A percentile compares a stretch with the other conserved stretches of the same genome.
phyloP scores from a whole-genome alignment of 2,329 filamentous ascomycete genomes.

The Stylonectria norvegica region DNA sequence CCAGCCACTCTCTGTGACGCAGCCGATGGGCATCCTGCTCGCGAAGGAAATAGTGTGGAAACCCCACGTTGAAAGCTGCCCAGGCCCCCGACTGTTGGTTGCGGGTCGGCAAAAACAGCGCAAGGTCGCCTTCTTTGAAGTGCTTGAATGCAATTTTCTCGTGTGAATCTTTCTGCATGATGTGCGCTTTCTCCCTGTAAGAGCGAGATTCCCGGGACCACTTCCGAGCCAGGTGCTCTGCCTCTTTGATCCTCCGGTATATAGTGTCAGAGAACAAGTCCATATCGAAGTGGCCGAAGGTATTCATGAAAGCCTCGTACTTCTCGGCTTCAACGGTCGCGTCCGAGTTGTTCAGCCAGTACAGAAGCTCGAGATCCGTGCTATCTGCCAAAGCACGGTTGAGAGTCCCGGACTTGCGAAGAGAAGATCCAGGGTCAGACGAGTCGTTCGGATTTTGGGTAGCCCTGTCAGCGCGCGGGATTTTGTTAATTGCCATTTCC shows the following conservation, averaged over 20 bases:
- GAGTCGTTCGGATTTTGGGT: conserved; percentile 56
- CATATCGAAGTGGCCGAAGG: conserved; percentile 74
- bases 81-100: conserved; percentile 94
- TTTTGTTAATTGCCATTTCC: conserved; percentile 71
- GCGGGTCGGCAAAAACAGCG: conserved; percentile 87
- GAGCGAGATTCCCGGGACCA: conserved; percentile 84
- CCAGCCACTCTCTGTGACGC: conserved; percentile 86
- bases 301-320: conserved; percentile 71
- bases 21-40: conserved; percentile 88
- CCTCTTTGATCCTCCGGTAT: conserved; percentile 85
- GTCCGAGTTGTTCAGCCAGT: conserved; percentile 75
- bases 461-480: conserved; percentile 57
- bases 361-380: conserved; percentile 68
- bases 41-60: conserved; percentile 93
- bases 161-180: conserved; percentile 77
- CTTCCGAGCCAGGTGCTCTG: conserved; percentile 89
- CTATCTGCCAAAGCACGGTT: conserved; percentile 57
- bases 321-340: conserved; percentile 65
- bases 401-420: conserved; percentile 52
- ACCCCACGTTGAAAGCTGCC: conserved; percentile 98
- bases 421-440: conserved; percentile 51
- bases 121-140: conserved; percentile 95
- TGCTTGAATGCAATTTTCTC: conserved; percentile 95
- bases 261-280: conserved; percentile 82
- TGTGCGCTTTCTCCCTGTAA: conserved; percentile 83